Conservation (phyloP, 495 filamentous ascomycete genomes). For the Parmelia sp. region DNA sequence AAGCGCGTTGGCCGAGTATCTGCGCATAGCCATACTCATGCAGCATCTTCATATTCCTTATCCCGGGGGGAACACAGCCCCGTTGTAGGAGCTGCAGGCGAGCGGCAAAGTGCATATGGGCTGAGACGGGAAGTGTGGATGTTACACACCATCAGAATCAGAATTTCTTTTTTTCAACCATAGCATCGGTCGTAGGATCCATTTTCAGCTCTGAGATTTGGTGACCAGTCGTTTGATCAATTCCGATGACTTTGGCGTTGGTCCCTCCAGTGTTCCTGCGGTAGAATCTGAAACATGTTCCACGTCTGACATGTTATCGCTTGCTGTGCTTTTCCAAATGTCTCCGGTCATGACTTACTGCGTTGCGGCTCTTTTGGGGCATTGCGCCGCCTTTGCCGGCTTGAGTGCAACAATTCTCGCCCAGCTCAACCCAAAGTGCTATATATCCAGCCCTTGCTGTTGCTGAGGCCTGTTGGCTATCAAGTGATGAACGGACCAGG, state of each 20-base stretch:
- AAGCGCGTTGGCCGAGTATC: background rate
- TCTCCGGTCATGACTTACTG: background rate
- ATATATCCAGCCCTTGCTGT: background rate
- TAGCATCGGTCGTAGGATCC: background rate
- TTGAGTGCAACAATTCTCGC: background rate
- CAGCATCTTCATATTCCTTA: background rate
- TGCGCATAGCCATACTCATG: background rate
- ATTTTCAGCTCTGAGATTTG: background rate
- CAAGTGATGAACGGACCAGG: background rate
- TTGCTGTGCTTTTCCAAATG: background rate
- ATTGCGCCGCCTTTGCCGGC: background rate
- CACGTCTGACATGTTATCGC: background rate
- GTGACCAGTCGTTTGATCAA: background rate
- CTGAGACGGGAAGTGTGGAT: background rate
- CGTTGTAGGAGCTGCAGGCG: background rate
- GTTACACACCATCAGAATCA: background rate
- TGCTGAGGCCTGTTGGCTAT: background rate
- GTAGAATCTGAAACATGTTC: background rate
- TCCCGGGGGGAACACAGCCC: background rate
- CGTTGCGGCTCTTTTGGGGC: background rate
- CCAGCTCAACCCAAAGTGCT: background rate
- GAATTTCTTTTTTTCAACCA: background rate
- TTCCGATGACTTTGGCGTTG: background rate
- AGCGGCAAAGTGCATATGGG: constrained; percentile 3
- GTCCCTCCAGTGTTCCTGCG: background rate